phyloP scores from a whole-genome alignment of 768 basidiomycete species.

The Scleroderma citrinum region DNA sequence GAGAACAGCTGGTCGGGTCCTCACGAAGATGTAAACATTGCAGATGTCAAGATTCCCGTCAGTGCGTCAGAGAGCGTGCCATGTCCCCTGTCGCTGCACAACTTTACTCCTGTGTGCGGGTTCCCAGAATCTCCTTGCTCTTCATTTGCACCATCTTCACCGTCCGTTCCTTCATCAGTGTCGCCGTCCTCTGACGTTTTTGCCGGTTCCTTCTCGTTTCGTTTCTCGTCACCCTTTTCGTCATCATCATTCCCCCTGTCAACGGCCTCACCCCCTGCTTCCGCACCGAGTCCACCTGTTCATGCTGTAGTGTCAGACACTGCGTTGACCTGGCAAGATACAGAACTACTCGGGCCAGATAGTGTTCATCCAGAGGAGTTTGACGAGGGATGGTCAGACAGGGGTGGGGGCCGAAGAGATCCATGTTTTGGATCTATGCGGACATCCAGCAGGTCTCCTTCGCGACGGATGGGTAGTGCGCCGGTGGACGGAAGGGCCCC shows the following conservation, averaged over 20 bases:
- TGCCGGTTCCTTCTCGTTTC: constrained; percentile 10
- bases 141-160: constrained; percentile 10
- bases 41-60: constrained; percentile 35
- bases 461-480: background rate
- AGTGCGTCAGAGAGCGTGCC: constrained; percentile 33
- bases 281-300: background rate
- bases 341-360: constrained; percentile 41
- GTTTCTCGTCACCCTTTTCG: constrained; percentile 9
- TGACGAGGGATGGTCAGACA: constrained; percentile 31
- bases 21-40: constrained; percentile 12
- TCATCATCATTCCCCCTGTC: constrained; percentile 8
- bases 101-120: background rate
- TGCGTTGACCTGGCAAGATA: constrained; percentile 37
- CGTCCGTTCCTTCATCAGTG: constrained; percentile 11
- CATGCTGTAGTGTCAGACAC: constrained; percentile 11
- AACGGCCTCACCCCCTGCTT: constrained; percentile 6
- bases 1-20: constrained; percentile 22
- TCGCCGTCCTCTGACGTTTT: constrained; percentile 17
- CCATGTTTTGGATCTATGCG: constrained; percentile 7
- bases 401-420: constrained; percentile 9
- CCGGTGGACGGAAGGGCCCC: constrained; percentile 4
- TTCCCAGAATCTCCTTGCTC: constrained; percentile 16
- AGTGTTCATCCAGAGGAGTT: constrained; percentile 38
- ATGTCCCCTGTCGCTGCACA: background rate
- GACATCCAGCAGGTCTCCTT: background rate